These are phyloP conservation scores for Pistacia vera DNA, from an alignment of 345 rosid genomes.

Conservation along the genomic window DNA sequence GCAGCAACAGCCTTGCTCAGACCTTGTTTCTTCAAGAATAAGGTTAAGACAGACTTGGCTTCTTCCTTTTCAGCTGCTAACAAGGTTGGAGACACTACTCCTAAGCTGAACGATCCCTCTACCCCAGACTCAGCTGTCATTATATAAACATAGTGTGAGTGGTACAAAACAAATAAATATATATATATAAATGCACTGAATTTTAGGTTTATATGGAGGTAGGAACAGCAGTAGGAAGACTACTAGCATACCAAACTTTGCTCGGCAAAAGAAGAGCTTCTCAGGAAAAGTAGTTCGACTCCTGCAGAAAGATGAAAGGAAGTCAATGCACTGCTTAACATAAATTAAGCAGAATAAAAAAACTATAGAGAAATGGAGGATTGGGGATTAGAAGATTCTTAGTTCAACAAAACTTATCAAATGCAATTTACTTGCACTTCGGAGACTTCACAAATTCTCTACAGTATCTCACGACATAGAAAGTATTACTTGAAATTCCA, in stretches of 20 bases:
- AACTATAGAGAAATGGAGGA: not conserved
- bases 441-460: not conserved
- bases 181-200: not conserved
- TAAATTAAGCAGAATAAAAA: not conserved
- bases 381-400: not conserved
- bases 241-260: constrained; percentile 28
- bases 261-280: constrained; percentile 34
- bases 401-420: not conserved
- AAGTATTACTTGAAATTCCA: not conserved
- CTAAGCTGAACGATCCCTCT: not conserved
- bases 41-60: not conserved
- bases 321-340: not conserved
- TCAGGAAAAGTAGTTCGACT: constrained; percentile 17
- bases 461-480: not conserved
- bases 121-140: not conserved
- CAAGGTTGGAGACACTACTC: not conserved
- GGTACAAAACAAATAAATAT: not conserved
- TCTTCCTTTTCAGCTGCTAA: not conserved
- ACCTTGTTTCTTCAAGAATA: not conserved
- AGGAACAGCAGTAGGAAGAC: not conserved
- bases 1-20: not conserved
- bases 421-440: not conserved
- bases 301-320: constrained; percentile 21
- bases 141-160: not conserved
- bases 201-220: not conserved